Conservation (phyloP, 805 yeast genomes). For the Saturnispora besseyi region DNA sequence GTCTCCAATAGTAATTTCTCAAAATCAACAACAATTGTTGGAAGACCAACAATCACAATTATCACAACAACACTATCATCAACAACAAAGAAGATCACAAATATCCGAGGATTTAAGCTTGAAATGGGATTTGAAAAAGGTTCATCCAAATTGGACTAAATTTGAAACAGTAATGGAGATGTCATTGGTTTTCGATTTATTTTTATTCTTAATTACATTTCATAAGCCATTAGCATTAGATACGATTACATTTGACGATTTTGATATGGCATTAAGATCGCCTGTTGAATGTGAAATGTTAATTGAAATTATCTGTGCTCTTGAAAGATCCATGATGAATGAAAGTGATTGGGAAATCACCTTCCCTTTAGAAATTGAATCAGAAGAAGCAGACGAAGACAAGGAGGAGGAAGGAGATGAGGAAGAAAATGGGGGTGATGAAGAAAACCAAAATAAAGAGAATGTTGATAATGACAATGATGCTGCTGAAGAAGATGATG, state of each 20-base stretch:
- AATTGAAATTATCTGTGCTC: slow-evolving; percentile 61
- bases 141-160: slow-evolving; percentile 20
- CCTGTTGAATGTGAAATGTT: slow-evolving; percentile 41
- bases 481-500: slow-evolving; percentile 12
- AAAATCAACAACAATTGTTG: not conserved
- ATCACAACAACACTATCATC: not conserved
- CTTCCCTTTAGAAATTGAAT: slow-evolving; percentile 22
- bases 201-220: slow-evolving; percentile 71
- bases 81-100: not conserved
- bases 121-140: slow-evolving; percentile 1
- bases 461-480: slow-evolving; percentile 20
- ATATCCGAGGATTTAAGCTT: slow-evolving; percentile 26
- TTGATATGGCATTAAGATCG: slow-evolving; percentile 48
- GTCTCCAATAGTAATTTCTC: slow-evolving; percentile 2
- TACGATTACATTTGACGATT: slow-evolving; percentile 74
- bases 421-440: slow-evolving; percentile 18
- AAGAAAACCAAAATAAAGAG: slow-evolving; percentile 18
- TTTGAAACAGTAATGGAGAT: slow-evolving; percentile 17
- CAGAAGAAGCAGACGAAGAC: slow-evolving; percentile 15
- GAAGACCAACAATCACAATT: not conserved
- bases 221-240: slow-evolving; percentile 56
- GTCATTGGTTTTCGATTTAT: slow-evolving; percentile 39
- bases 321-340: slow-evolving; percentile 46
- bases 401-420: slow-evolving; percentile 13
- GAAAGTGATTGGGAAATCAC: slow-evolving; percentile 24